Percentiles rank a stretch among this genome's conserved stretches.
These are phyloP conservation scores for Ricinus communis DNA, from an alignment of 345 rosid species.

Conservation along the genomic window DNA sequence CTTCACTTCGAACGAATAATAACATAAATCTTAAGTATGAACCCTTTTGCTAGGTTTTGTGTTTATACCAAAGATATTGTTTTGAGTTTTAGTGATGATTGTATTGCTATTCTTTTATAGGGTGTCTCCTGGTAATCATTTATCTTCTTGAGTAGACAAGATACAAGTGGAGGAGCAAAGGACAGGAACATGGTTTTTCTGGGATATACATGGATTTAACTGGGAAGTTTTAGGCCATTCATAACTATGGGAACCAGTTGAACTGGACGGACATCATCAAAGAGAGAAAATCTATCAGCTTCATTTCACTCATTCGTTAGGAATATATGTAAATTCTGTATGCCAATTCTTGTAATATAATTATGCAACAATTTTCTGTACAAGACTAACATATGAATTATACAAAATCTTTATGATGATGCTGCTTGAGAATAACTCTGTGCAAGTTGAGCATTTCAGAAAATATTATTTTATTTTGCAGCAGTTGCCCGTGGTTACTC, in stretches of 20 bases:
- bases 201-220: too few relatives aligned
- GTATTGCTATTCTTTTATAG: slow-evolving; percentile 32
- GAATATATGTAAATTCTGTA: too few relatives aligned
- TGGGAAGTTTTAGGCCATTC: too few relatives aligned
- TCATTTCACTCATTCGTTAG: too few relatives aligned
- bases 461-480: too few relatives aligned
- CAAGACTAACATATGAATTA: background rate
- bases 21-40: slow-evolving; percentile 62
- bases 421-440: background rate
- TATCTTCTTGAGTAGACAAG: slow-evolving; percentile 23
- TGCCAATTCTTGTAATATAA: too few relatives aligned
- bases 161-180: slow-evolving; percentile 14
- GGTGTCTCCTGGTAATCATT: slow-evolving; percentile 53
- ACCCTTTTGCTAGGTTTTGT: background rate
- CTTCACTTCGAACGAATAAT: slow-evolving; percentile 32
- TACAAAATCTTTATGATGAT: background rate
- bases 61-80: background rate
- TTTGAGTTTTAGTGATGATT: background rate
- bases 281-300: too few relatives aligned
- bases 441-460: too few relatives aligned
- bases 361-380: too few relatives aligned
- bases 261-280: too few relatives aligned
- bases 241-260: too few relatives aligned
- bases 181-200: background rate
- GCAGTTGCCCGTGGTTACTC: too few relatives aligned